Base-by-base conservation (phyloP, 441 rosid species). In the Adansonia grandidieri region DNA sequence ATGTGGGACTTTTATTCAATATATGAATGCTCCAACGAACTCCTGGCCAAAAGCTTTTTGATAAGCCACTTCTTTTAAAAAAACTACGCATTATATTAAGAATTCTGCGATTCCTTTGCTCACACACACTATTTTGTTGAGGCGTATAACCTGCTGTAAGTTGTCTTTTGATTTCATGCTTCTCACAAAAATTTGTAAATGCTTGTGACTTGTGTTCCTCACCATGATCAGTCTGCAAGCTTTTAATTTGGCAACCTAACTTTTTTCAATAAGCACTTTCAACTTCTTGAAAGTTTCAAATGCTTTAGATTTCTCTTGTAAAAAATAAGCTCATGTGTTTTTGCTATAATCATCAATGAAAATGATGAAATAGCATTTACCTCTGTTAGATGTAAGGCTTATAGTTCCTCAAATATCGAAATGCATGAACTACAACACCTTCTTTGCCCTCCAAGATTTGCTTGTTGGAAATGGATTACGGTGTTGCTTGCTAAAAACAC, bases 61-160 rank as follows among this genome's bases (percentile, higher is more conserved):
- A 5, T 10, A 50, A 2, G 11, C 0, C 5, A 0, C 5, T 4
- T 0, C 0, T 50, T 50, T 0, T 0, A 5, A 50, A 2, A 0
- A 2, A 1, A 4, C 54, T 13, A 2, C 4, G 0, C 0, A 13
- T n/a, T n/a, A 50, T 48, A 8, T 11, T 48, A 2, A 50, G 3
- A 11, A 50, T 3, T 0, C 4, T 28, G 2, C 1, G 0, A 11
- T 50, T 50, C 3, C 13, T 13, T 3, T 4, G 11, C 9, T 50
- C 5, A 5, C 0, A 50, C 3, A 50, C 4, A 50, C 54, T 1
- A 10, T 50, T 50, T 13, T 50, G n/a, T 10, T 50, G 5, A 2
- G 15, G 15, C 2, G 54, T 50, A 2, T 50, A 50, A 0, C 3
- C 13, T 1, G 15, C 53, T 48, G 4, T 48, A 2, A 50, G 15